phyloP scores from a whole-genome alignment of 169 alveolate genomes.

The Eimeria zaria region DNA sequence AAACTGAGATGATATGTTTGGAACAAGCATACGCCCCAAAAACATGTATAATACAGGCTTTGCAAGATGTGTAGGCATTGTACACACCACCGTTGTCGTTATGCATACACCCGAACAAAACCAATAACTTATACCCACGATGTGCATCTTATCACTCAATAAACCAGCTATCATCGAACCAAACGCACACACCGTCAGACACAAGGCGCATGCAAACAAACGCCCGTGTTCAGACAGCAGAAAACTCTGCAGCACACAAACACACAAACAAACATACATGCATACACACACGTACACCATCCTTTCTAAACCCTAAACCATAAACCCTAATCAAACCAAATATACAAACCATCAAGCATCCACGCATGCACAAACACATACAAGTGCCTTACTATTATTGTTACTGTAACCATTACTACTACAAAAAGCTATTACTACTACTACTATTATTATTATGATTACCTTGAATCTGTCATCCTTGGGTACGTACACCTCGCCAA shows the following conservation, averaged over 20 bases:
- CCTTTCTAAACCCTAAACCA: background rate
- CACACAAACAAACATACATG: too few species aligned
- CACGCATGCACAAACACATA: too few species aligned
- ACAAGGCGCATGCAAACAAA: constrained; percentile 72
- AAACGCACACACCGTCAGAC: constrained; percentile 58
- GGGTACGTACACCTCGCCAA: constrained; percentile 45
- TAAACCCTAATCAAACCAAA: background rate
- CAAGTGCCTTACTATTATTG: too few species aligned
- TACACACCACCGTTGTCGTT: constrained; percentile 48
- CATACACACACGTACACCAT: background rate
- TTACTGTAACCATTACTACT: too few species aligned
- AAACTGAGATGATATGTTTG: constrained; percentile 78
- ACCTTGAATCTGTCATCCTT: constrained; percentile 66
- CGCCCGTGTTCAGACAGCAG: constrained; percentile 65
- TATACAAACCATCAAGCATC: too few species aligned
- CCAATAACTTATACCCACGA: constrained; percentile 62
- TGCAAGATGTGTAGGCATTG: constrained; percentile 68
- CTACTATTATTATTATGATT: background rate
- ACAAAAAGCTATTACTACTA: background rate
- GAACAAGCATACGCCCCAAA: constrained; percentile 64
- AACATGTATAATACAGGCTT: constrained; percentile 78
- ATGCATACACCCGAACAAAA: constrained; percentile 64
- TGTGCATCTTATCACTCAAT: constrained; percentile 64
- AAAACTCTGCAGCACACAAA: constrained; percentile 5
- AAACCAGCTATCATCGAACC: constrained; percentile 81